Evolutionary conservation across 768 basidiomycete genomes (phyloP).

Genomic region (Leccinum truebloodii): DNA sequence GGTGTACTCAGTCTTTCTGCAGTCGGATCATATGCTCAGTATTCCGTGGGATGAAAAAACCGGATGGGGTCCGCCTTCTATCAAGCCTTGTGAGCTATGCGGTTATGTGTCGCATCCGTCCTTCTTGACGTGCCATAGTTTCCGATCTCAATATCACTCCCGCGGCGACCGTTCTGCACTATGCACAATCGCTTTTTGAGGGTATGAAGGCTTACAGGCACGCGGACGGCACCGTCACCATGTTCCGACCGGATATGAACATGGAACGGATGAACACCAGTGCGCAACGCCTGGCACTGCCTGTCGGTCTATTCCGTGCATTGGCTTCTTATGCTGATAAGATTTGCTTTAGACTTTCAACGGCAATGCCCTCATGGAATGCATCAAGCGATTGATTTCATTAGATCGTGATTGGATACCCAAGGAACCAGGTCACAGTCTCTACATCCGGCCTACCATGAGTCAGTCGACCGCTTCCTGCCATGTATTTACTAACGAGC

Average conservation of each 20-base stretch:
- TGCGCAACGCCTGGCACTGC: slow-evolving; percentile 74
- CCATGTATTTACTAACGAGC: slow-evolving; percentile 6
- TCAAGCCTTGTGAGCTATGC: slow-evolving; percentile 70
- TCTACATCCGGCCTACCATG: slow-evolving; percentile 87
- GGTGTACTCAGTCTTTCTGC: slow-evolving; percentile 11
- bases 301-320: slow-evolving; percentile 44
- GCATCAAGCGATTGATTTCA: slow-evolving; percentile 84
- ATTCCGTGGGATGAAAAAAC: slow-evolving; percentile 67
- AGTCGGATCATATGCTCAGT: slow-evolving; percentile 89
- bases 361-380: slow-evolving; percentile 67
- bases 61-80: slow-evolving; percentile 85
- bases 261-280: slow-evolving; percentile 94
- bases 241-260: slow-evolving; percentile 97
- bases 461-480: slow-evolving; percentile 37
- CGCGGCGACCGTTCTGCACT: slow-evolving; percentile 79
- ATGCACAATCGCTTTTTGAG: slow-evolving; percentile 90
- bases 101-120: background rate
- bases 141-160: slow-evolving; percentile 27
- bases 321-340: slow-evolving; percentile 5
- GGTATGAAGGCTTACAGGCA: slow-evolving; percentile 93
- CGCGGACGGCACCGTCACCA: slow-evolving; percentile 65
- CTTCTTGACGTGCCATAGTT: slow-evolving; percentile 19
- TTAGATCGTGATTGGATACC: slow-evolving; percentile 93
- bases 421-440: slow-evolving; percentile 79
- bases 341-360: slow-evolving; percentile 62